Evolutionary conservation across 768 basidiomycete genomes (phyloP).

Genomic region (Omphalotus guepiniiformis): DNA sequence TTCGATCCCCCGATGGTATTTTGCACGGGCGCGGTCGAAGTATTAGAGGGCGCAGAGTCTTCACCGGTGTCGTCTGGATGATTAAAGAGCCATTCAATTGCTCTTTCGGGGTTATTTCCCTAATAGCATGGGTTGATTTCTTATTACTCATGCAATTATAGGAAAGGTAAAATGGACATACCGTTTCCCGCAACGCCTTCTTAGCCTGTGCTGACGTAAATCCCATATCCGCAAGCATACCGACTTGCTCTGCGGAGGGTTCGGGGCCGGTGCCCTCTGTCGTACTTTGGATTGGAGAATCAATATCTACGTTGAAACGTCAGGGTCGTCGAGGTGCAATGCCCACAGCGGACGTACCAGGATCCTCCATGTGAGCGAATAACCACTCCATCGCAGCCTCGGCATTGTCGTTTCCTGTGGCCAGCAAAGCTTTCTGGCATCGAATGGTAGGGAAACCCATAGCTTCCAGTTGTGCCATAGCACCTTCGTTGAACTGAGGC

Average conservation of each 20-base stretch:
- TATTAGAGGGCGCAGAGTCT: conserved; percentile 25
- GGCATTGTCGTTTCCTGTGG: conserved; percentile 72
- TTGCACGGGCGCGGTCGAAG: conserved; percentile 19
- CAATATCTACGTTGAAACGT: conserved; percentile 63
- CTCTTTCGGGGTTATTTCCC: conserved; percentile 76
- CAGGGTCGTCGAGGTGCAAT: not conserved
- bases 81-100: conserved; percentile 94
- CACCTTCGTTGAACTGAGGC: conserved; percentile 70
- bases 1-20: too few species aligned
- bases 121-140: too few species aligned
- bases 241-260: conserved; percentile 66
- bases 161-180: conserved; percentile 30
- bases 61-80: conserved; percentile 88
- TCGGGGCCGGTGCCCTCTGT: conserved; percentile 35
- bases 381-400: conserved; percentile 96
- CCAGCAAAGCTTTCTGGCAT: conserved; percentile 87
- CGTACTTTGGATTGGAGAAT: conserved; percentile 57
- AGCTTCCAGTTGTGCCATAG: conserved; percentile 70
- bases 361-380: conserved; percentile 92
- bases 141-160: not conserved
- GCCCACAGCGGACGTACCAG: conserved; percentile 45
- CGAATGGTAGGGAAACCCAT: conserved; percentile 91
- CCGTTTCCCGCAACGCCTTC: conserved; percentile 86
- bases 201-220: conserved; percentile 79
- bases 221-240: conserved; percentile 86